Percentiles rank a stretch among this genome's conserved stretches.
Evolutionary conservation across 441 rosid genomes (phyloP).

Genomic region (Hypseocharis bilobata): DNA sequence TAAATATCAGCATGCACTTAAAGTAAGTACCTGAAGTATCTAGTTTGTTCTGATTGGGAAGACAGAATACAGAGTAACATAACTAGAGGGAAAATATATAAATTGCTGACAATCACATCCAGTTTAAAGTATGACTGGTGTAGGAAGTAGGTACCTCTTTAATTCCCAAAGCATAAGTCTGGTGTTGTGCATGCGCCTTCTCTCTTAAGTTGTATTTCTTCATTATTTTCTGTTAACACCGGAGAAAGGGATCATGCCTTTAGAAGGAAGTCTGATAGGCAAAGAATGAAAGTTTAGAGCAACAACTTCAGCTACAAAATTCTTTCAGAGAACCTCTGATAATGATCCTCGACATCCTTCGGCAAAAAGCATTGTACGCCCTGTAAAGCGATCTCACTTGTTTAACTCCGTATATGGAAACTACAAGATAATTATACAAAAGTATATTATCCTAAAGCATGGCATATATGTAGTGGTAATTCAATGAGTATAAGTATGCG

Average conservation of each 20-base stretch:
- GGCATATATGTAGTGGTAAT: neutral
- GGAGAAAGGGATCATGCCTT: slow-evolving; percentile 11
- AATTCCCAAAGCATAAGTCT: slow-evolving; percentile 90
- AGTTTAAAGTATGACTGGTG: neutral
- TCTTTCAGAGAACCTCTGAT: slow-evolving; percentile 59
- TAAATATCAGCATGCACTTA: neutral
- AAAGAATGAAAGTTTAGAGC: slow-evolving; percentile 13
- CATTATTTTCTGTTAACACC: slow-evolving; percentile 47
- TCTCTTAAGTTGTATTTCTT: slow-evolving; percentile 65
- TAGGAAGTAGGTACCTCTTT: slow-evolving; percentile 54
- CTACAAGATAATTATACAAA: neutral
- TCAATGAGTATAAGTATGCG: neutral
- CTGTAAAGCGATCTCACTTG: slow-evolving; percentile 35
- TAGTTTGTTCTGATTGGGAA: neutral
- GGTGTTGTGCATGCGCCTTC: slow-evolving; percentile 78
- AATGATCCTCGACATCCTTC: slow-evolving; percentile 97
- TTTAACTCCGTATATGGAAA: neutral
- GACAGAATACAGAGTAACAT: neutral
- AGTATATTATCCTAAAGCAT: neutral
- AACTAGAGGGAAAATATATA: slow-evolving; percentile 3
- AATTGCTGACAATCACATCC: slow-evolving; percentile 7
- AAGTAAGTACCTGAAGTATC: neutral
- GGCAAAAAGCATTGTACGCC: slow-evolving; percentile 63
- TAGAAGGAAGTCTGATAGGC: slow-evolving; percentile 14
- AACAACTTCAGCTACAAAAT: slow-evolving; percentile 16